These are phyloP conservation scores for Brassica incana DNA, from an alignment of 345 rosid genomes.

Conservation along the genomic window DNA sequence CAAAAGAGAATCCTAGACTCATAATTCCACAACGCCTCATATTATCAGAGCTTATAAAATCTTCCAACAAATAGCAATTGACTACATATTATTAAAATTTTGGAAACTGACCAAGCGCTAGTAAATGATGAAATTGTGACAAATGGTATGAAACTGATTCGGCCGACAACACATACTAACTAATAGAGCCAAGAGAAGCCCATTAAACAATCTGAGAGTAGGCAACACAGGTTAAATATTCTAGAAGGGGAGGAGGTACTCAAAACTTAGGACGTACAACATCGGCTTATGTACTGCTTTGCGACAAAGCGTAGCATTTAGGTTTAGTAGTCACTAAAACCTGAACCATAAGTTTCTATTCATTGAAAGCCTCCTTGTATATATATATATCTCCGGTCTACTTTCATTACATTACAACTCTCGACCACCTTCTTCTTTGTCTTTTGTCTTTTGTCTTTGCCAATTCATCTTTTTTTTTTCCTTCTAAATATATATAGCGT, in stretches of 20 bases:
- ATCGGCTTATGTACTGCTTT: conserved; percentile 31
- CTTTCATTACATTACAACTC: conserved; percentile 2
- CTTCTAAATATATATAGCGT: conserved; percentile 2
- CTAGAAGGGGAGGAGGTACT: conserved; percentile 38
- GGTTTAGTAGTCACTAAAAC: conserved; percentile 4
- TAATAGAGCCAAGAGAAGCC: conserved; percentile 14
- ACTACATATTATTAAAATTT: neutral
- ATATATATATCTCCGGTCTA: conserved; percentile 5
- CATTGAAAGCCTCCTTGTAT: conserved; percentile 5
- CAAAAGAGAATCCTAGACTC: neutral
- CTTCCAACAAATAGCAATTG: conserved; percentile 14
- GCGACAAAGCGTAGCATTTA: conserved; percentile 37
- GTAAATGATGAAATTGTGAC: neutral
- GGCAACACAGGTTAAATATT: conserved; percentile 4
- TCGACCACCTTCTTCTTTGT: conserved; percentile 3
- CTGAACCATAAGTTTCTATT: conserved; percentile 17
- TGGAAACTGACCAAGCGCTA: neutral
- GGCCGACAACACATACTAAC: neutral
- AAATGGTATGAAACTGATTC: neutral
- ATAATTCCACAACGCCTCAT: neutral
- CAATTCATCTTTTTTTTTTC: neutral
- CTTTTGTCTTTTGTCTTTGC: neutral
- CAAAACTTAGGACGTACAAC: conserved; percentile 42
- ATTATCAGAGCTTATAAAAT: conserved; percentile 4
- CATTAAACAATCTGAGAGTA: neutral